Evolutionary conservation across 805 yeast species (phyloP), one percentile per base, ranked within the genome.

Genomic region (Wickerhamiella kazuoi): DNA sequence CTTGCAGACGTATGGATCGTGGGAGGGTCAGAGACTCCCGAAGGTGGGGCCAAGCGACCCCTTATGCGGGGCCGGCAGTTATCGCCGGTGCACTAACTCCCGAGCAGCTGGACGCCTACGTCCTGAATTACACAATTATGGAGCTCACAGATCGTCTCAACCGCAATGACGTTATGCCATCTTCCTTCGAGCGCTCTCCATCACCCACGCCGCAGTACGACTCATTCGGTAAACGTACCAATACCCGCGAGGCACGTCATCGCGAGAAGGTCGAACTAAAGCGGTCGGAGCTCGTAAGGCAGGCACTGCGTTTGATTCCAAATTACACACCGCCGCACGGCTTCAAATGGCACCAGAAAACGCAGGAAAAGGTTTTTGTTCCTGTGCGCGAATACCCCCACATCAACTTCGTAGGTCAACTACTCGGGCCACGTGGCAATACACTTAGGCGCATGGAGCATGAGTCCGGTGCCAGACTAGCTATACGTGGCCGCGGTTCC

Each of bases 191-290:
- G 72, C 44, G 65, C 29, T 81, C 93, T 2, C 83, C 86, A 0
- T 81, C 94, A 2, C 97, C 97, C 0, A 84, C 95, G 2, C 98
- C 98, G 1, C 72, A 71, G 41, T 90, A 90, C 57, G 97, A 90
- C 59, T 57, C 66, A 23, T 59, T 63, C 18, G 99, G 99, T 34
- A 76, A 74, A 53, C 74, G 97, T 51, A 74, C 72, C 8, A 90
- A 90, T 54, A 84, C 97, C 0, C 62, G 93, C 40, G 94, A 80
- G 38, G 68, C 62, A 34, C 62, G 94, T 38, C 71, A 72, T 44
- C 63, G 65, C 38, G 68, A 71, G 39, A 64, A 65, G 34, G 60
- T 79, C 33, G 94, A 83, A 49, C 72, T 73, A 41, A 97, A 90
- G 57, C 67, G 96, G 44, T 79, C 82, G 53, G 63, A 64, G 34